A percentile compares a stretch with the other conserved stretches of the same genome.
Conservation (phyloP, 495 filamentous ascomycete genomes). For the Penicillium verhagenii region DNA sequence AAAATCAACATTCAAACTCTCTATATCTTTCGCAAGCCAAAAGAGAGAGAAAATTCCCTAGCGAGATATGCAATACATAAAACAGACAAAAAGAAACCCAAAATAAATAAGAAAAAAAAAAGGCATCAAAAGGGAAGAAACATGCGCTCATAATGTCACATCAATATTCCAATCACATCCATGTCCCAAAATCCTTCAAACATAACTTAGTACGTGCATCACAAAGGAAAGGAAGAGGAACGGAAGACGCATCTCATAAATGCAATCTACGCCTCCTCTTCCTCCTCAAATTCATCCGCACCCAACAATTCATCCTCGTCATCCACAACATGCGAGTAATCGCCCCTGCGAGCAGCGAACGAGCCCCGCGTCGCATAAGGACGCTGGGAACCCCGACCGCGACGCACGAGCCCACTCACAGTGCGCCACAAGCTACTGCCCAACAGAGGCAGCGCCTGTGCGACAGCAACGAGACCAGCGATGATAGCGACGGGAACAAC, state of each 20-base stretch:
- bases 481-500: slow-evolving; percentile 76
- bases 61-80: slow-evolving; percentile 11
- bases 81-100: slow-evolving; percentile 2
- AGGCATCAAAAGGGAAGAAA: no score
- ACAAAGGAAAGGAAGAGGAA: not conserved
- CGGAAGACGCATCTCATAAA: no score
- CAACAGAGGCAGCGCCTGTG: slow-evolving; percentile 72
- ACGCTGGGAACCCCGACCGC: slow-evolving; percentile 46
- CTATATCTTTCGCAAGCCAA: slow-evolving; percentile 12
- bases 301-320: slow-evolving; percentile 94
- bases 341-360: slow-evolving; percentile 78
- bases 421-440: slow-evolving; percentile 65
- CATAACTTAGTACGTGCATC: not conserved
- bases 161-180: slow-evolving; percentile 19
- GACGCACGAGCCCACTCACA: slow-evolving; percentile 43
- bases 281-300: slow-evolving; percentile 88
- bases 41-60: slow-evolving; percentile 1
- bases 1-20: slow-evolving; percentile 3
- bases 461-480: slow-evolving; percentile 72
- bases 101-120: slow-evolving; percentile 10
- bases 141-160: slow-evolving; percentile 30
- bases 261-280: slow-evolving; percentile 80
- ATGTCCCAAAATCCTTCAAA: not conserved
- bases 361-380: slow-evolving; percentile 80
- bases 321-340: slow-evolving; percentile 83